Evolutionary conservation across 345 rosid genomes (phyloP).

Genomic region (Sapria himalayana): DNA sequence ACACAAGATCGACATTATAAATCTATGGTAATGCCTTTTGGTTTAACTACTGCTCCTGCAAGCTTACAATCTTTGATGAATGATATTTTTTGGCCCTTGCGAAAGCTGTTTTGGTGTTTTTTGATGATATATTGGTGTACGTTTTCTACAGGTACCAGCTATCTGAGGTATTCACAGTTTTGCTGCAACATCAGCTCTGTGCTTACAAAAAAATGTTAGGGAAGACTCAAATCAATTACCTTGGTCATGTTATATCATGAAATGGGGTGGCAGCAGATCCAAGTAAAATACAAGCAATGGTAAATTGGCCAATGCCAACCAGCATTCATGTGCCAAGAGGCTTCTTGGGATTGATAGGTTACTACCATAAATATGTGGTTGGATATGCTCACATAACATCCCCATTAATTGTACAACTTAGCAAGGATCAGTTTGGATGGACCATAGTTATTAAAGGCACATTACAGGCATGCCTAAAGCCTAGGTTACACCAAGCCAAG

Average conservation of each 20-base stretch:
- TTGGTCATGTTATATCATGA: neutral
- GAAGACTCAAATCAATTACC: neutral
- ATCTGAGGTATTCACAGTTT: neutral
- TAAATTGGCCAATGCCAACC: neutral
- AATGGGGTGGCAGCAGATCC: too few relatives aligned
- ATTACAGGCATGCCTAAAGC: too few relatives aligned
- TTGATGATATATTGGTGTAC: neutral
- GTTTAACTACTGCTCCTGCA: too few relatives aligned
- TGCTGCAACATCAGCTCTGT: neutral
- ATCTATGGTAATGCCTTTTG: neutral
- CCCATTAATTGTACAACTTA: too few relatives aligned
- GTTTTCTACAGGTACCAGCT: neutral
- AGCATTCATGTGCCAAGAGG: neutral
- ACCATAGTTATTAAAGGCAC: too few relatives aligned
- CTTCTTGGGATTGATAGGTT: neutral
- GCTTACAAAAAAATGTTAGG: neutral
- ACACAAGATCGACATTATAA: neutral
- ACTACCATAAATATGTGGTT: too few relatives aligned
- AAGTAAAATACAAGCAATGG: neutral
- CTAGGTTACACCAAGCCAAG: too few relatives aligned
- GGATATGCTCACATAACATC: too few relatives aligned
- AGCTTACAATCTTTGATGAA: neutral
- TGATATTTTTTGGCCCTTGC: neutral
- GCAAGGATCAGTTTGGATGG: too few relatives aligned
- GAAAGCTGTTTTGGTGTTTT: neutral